A percentile compares a stretch with the other conserved stretches of the same genome.
phyloP scores from a whole-genome alignment of 768 basidiomycete species.

The Lanmaoa rubissima region DNA sequence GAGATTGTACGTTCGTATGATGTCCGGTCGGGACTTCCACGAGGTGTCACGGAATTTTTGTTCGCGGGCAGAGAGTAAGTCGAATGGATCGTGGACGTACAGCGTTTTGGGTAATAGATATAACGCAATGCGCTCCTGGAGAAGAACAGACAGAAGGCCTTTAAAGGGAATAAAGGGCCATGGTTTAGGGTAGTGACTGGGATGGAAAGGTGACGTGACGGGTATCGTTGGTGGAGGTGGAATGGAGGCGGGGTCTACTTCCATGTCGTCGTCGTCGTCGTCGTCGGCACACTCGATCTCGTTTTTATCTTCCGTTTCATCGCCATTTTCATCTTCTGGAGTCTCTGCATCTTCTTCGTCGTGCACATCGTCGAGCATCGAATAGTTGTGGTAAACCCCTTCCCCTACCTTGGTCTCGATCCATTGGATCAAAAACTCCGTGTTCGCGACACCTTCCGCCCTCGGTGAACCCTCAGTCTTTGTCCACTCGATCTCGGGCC shows the following conservation, averaged over 20 bases:
- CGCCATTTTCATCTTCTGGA: no score
- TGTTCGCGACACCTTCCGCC: slow-evolving; percentile 15
- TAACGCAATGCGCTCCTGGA: slow-evolving; percentile 36
- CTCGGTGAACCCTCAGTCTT: slow-evolving; percentile 23
- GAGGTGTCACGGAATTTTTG: not conserved
- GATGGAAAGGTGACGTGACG: slow-evolving; percentile 30
- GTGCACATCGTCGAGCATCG: not conserved
- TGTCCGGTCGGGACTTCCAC: slow-evolving; percentile 34
- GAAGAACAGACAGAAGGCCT: slow-evolving; percentile 15
- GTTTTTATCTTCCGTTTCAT: not conserved
- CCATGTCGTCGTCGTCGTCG: not conserved
- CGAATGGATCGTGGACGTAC: slow-evolving; percentile 44
- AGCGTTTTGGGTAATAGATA: slow-evolving; percentile 40
- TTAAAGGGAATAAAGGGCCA: slow-evolving; percentile 43
- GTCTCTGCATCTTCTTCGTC: not conserved
- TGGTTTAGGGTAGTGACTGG: slow-evolving; percentile 37
- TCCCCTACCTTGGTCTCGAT: not conserved
- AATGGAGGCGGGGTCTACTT: not conserved
- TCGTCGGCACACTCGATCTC: not conserved
- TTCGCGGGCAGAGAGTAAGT: slow-evolving; percentile 25
- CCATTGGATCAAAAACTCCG: slow-evolving; percentile 11
- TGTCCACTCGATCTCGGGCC: slow-evolving; percentile 22
- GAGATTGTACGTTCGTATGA: slow-evolving; percentile 34
- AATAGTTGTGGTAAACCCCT: not conserved
- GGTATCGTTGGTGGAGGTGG: slow-evolving; percentile 10